Evolutionary conservation across 768 basidiomycete species (phyloP).

Genomic region (Russula abietina): DNA sequence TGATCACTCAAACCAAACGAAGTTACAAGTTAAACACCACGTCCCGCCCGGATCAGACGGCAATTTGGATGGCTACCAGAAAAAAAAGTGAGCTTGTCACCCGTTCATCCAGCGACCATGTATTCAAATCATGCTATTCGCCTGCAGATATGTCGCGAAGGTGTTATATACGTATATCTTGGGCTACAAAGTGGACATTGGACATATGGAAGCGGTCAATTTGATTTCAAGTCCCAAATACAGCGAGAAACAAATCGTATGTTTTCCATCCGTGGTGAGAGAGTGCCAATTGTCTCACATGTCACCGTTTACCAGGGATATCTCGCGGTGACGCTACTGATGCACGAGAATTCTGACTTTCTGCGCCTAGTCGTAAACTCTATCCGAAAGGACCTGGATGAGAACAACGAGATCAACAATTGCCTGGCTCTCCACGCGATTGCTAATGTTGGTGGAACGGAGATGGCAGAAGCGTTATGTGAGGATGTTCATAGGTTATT

Average conservation of each 20-base stretch:
- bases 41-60: slow-evolving; percentile 46
- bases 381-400: slow-evolving; percentile 94
- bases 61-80: slow-evolving; percentile 84
- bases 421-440: slow-evolving; percentile 97
- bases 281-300: slow-evolving; percentile 13
- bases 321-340: slow-evolving; percentile 90
- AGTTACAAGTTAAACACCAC: not conserved
- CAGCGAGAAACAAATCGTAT: slow-evolving; percentile 97
- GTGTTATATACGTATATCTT: slow-evolving; percentile 99
- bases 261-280: slow-evolving; percentile 28
- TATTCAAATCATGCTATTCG: not conserved
- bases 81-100: slow-evolving; percentile 67
- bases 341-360: slow-evolving; percentile 99
- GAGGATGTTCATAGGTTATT: slow-evolving; percentile 92
- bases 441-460: slow-evolving; percentile 94
- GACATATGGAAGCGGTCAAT: slow-evolving; percentile 99
- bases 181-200: slow-evolving; percentile 97
- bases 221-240: slow-evolving; percentile 93
- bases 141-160: slow-evolving; percentile 82
- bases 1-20: not conserved
- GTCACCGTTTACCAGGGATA: slow-evolving; percentile 62
- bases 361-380: slow-evolving; percentile 96
- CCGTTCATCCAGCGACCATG: slow-evolving; percentile 7
- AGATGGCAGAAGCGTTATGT: slow-evolving; percentile 94
- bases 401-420: slow-evolving; percentile 90